These are phyloP conservation scores for Vitis amurensis DNA, from an alignment of 164 flowering plant species.

Conservation along the genomic window DNA sequence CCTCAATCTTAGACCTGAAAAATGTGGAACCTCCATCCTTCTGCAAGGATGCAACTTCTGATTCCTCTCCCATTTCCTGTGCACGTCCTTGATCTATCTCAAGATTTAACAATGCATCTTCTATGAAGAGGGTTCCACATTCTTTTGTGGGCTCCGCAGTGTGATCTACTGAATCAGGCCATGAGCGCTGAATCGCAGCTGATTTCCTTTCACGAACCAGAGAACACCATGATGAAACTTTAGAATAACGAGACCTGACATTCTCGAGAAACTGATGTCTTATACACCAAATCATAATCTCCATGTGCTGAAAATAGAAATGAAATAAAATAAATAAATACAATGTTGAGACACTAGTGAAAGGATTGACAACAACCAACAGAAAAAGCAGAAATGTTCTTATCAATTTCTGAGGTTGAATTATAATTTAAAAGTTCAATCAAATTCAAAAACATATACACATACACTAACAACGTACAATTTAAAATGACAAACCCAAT, in stretches of 20 bases:
- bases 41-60: constrained; percentile 47
- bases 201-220: constrained; percentile 64
- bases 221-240: constrained; percentile 56
- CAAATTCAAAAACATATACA: no score
- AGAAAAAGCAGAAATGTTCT: not conserved
- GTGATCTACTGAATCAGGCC: constrained; percentile 60
- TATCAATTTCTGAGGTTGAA: no score
- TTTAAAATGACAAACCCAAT: no score
- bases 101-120: constrained; percentile 88
- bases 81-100: constrained; percentile 46
- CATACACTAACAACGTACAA: no score
- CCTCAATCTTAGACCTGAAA: constrained; percentile 56
- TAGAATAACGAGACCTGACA: constrained; percentile 50
- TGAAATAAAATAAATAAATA: not conserved
- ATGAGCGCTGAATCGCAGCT: constrained; percentile 72
- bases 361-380: not conserved
- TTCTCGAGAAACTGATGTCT: constrained; percentile 78
- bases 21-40: constrained; percentile 41
- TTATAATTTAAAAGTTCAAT: no score
- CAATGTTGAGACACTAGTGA: no score
- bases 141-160: constrained; percentile 39
- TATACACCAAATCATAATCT: constrained; percentile 81
- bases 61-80: constrained; percentile 37
- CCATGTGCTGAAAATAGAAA: constrained; percentile 74
- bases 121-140: constrained; percentile 78